Conservation (phyloP, 805 yeast species). For the Tetrapisispora iriomotensis region DNA sequence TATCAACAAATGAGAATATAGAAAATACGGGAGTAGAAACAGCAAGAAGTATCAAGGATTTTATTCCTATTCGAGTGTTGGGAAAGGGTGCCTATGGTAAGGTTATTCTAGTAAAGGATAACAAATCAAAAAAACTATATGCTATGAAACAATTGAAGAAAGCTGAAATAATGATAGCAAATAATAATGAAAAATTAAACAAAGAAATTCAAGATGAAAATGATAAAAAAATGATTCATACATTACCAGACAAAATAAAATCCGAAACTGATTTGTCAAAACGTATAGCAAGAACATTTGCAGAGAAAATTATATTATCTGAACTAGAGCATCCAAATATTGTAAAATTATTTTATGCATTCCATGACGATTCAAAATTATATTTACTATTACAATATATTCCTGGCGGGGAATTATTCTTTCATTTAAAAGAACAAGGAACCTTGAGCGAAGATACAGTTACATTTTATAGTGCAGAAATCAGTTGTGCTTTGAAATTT, state of each 20-base stretch:
- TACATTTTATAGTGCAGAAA: constrained; percentile 71
- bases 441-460: constrained; percentile 54
- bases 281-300: constrained; percentile 65
- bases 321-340: constrained; percentile 69
- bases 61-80: constrained; percentile 62
- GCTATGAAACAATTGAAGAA: constrained; percentile 83
- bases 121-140: constrained; percentile 49
- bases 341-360: constrained; percentile 71
- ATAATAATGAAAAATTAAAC: constrained; percentile 19
- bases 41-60: constrained; percentile 38
- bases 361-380: constrained; percentile 70
- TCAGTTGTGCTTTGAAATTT: constrained; percentile 67
- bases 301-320: constrained; percentile 66
- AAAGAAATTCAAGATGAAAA: constrained; percentile 4
- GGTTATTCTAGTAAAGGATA: constrained; percentile 67
- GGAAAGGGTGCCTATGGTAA: constrained; percentile 89
- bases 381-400: constrained; percentile 71
- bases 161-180: constrained; percentile 58
- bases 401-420: constrained; percentile 78
- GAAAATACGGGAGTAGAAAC: not conserved
- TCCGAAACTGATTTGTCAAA: constrained; percentile 24
- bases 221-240: constrained; percentile 1
- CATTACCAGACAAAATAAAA: not conserved
- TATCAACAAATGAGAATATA: not conserved
- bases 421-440: constrained; percentile 32